These are phyloP conservation scores for Penicillium sp. DNA, from an alignment of 2,329 filamentous ascomycete genomes.

Conservation along the genomic window DNA sequence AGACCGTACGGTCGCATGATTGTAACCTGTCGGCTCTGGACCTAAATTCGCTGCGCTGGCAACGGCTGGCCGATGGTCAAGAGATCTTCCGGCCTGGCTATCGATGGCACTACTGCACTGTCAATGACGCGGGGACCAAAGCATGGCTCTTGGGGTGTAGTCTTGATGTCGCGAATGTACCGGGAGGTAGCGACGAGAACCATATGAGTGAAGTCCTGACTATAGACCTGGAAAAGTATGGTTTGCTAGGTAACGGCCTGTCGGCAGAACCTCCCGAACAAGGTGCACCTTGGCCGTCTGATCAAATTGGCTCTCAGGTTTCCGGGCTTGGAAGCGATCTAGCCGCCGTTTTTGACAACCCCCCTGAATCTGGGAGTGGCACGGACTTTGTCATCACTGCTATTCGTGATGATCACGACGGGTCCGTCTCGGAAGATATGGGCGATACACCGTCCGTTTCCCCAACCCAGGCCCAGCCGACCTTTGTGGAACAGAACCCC, in stretches of 20 bases:
- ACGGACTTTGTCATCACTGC: slow-evolving; percentile 92
- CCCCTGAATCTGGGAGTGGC: slow-evolving; percentile 79
- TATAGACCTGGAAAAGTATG: slow-evolving; percentile 88
- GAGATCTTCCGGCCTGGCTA: slow-evolving; percentile 92
- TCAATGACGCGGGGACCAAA: slow-evolving; percentile 92
- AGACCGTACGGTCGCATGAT: slow-evolving; percentile 80
- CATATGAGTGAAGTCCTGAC: slow-evolving; percentile 93
- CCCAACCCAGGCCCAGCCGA: slow-evolving; percentile 30
- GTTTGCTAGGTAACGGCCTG: slow-evolving; percentile 78
- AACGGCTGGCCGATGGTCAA: slow-evolving; percentile 88
- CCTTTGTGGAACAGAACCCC: slow-evolving; percentile 37
- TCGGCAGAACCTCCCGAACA: slow-evolving; percentile 55
- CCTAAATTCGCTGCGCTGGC: slow-evolving; percentile 83
- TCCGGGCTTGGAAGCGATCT: slow-evolving; percentile 79
- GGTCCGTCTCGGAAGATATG: slow-evolving; percentile 54
- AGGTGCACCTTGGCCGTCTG: slow-evolving; percentile 51
- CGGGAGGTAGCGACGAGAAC: slow-evolving; percentile 75
- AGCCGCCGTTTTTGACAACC: slow-evolving; percentile 79
- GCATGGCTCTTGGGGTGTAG: slow-evolving; percentile 95
- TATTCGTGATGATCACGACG: slow-evolving; percentile 63
- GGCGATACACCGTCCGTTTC: slow-evolving; percentile 34
- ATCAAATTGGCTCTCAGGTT: slow-evolving; percentile 54
- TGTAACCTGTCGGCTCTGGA: slow-evolving; percentile 90
- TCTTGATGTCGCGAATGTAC: slow-evolving; percentile 67
- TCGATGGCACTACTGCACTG: slow-evolving; percentile 96